Conservation (phyloP, 2,329 filamentous ascomycete genomes). For the Neonectria punicea region DNA sequence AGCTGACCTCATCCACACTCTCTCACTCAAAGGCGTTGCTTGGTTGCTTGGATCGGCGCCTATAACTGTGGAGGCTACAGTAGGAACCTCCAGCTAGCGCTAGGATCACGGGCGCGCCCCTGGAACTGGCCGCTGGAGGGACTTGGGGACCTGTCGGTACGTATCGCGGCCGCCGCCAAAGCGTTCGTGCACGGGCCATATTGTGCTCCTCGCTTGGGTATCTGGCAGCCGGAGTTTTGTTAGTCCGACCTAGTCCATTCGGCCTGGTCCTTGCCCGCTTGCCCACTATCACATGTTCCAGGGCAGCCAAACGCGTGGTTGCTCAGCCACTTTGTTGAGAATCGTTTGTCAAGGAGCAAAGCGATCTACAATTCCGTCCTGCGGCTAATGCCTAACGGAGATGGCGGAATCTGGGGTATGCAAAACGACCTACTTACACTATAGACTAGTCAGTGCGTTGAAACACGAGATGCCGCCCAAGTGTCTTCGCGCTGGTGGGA, state of each 20-base stretch:
- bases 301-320: slow-evolving; percentile 21
- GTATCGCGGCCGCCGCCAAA: background rate
- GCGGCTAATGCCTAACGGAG: background rate
- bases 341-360: slow-evolving; percentile 1
- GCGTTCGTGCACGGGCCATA: slow-evolving; percentile 7
- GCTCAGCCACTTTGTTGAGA: slow-evolving; percentile 19
- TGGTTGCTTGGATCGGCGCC: slow-evolving; percentile 11
- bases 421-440: background rate
- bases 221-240: slow-evolving; percentile 7
- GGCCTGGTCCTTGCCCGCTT: slow-evolving; percentile 9
- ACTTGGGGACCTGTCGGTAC: background rate
- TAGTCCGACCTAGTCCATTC: slow-evolving; percentile 18
- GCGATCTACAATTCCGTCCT: background rate
- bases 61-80: slow-evolving; percentile 5
- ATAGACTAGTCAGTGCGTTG: background rate
- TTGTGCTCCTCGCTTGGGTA: background rate
- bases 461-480: background rate
- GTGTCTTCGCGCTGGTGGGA: background rate
- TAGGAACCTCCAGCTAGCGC: slow-evolving; percentile 27
- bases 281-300: slow-evolving; percentile 26
- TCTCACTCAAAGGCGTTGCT: slow-evolving; percentile 8
- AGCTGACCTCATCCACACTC: slow-evolving; percentile 36
- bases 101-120: slow-evolving; percentile 25
- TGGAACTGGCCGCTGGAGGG: slow-evolving; percentile 7
- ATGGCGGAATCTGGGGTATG: background rate